Evolutionary conservation across 192 early-diverging fungal genomes (phyloP).

Genomic region (Backusella tuberculispora): DNA sequence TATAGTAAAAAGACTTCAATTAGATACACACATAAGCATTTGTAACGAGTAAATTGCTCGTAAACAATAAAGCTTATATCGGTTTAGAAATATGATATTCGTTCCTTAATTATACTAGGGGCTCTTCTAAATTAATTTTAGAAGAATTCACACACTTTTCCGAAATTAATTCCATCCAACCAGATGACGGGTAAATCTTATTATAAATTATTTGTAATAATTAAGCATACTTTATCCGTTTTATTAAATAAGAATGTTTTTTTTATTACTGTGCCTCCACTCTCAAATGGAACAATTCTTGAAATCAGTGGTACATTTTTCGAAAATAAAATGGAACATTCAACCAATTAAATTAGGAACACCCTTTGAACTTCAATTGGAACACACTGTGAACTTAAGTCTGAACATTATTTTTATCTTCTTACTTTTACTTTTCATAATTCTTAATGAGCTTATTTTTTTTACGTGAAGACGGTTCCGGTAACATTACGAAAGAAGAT

Average conservation of each 20-base stretch:
- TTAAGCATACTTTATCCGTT: background rate
- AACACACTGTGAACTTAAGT: constrained; percentile 14
- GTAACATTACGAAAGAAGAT: background rate
- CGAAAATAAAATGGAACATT: too few relatives aligned
- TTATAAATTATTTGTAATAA: background rate
- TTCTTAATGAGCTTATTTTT: constrained; percentile 2
- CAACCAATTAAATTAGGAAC: too few relatives aligned
- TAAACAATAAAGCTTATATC: background rate
- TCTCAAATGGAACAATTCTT: too few relatives aligned
- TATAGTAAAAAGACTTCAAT: background rate
- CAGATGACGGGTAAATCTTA: constrained; percentile 9
- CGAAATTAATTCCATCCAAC: background rate
- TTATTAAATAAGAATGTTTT: background rate
- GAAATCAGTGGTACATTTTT: too few relatives aligned
- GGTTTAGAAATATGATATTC: too few relatives aligned
- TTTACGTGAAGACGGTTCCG: background rate
- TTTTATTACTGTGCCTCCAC: too few relatives aligned
- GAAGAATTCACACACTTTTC: constrained; percentile 8
- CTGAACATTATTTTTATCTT: constrained; percentile 7
- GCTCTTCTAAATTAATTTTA: background rate
- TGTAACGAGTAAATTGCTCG: background rate
- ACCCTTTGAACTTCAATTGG: too few relatives aligned
- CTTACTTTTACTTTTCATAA: constrained; percentile 1
- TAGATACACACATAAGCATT: background rate
- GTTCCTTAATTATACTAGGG: background rate